Evolutionary conservation across 2,329 filamentous ascomycete genomes (phyloP).

Genomic region (Clonostachys solani): DNA sequence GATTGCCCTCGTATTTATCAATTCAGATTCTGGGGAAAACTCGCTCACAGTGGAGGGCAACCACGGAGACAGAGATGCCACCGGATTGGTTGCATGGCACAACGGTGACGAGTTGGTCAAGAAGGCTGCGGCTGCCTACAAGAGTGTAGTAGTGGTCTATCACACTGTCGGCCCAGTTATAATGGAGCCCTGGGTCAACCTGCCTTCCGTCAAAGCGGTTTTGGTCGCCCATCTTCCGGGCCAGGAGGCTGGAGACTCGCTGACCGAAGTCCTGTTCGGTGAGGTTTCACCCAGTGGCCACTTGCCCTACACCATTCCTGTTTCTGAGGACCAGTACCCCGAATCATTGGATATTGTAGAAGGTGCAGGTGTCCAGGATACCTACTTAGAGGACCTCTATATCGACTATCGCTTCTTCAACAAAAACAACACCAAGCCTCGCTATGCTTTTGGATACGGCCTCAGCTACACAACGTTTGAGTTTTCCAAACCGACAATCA

Average conservation of each 20-base stretch:
- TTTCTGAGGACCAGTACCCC: slow-evolving; percentile 67
- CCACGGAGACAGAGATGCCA: slow-evolving; percentile 73
- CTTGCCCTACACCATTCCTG: slow-evolving; percentile 83
- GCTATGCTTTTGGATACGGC: slow-evolving; percentile 84
- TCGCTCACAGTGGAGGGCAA: slow-evolving; percentile 53
- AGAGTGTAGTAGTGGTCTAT: slow-evolving; percentile 71
- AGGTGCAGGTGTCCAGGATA: slow-evolving; percentile 70
- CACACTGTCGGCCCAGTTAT: slow-evolving; percentile 83
- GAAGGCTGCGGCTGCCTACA: slow-evolving; percentile 54
- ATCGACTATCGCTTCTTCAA: slow-evolving; percentile 92
- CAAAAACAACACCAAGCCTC: slow-evolving; percentile 66
- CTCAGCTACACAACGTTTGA: slow-evolving; percentile 76
- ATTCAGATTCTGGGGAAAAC: slow-evolving; percentile 81
- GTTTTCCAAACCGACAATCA: slow-evolving; percentile 46
- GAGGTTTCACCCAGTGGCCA: slow-evolving; percentile 72
- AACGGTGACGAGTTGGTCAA: slow-evolving; percentile 75
- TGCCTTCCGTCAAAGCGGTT: slow-evolving; percentile 73
- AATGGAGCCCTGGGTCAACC: slow-evolving; percentile 75
- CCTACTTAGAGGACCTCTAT: slow-evolving; percentile 78
- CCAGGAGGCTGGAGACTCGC: slow-evolving; percentile 79
- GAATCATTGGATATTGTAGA: slow-evolving; percentile 46
- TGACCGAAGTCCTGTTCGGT: slow-evolving; percentile 77
- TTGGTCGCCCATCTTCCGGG: slow-evolving; percentile 83
- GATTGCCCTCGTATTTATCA: slow-evolving; percentile 82
- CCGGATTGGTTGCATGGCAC: slow-evolving; percentile 57